Evolutionary conservation across 1,284 basidiomycete species (phyloP), one percentile per base, ranked within the genome.

Genomic region (Cutaneotrichosporon dermatis): DNA sequence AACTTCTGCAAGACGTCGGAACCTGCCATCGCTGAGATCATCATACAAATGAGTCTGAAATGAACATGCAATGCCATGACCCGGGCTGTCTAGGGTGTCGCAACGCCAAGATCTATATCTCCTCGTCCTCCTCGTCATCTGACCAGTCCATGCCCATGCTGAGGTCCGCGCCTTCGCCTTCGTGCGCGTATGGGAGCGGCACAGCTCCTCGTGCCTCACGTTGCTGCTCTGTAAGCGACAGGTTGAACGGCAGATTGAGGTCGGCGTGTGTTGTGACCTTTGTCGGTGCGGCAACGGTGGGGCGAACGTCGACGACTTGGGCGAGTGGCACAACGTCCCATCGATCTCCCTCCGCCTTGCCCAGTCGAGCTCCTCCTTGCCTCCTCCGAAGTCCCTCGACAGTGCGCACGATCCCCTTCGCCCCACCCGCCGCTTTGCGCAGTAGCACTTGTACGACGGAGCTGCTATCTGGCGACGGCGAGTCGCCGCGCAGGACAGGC

Each of bases 161-260:
- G 11, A 65, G 41, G 37, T 65, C 64, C 6, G 59, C 60, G 2
- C 74, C 69, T 74, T 73, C 74, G 83, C 89, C 88, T 79, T 89
- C 85, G 68, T 92, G 90, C 5, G 83, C 88, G 70, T 94, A 95
- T 6, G 92, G 92, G 40, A 95, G 76, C 9, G 89, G 88, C 1
- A 95, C 91, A 54, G 84, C 82, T 1, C 89, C 86, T 54, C 90
- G 83, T 12, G 87, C 86, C 62, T 83, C 82, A 69, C 88, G 86
- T 73, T 96, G 92, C n/a, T 87, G 83, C 13, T 84, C 81, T 13
- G 91, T 94, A 54, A 95, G 83, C 59, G 80, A 83, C 34, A 96
- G 82, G 73, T 94, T 94, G 82, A 96, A 96, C 0, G 90, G 72
- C 34, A 76, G 58, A 45, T 73, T 65, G 45, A 89, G 76, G 65